These are phyloP conservation scores for Phytopythium helicoides DNA, from an alignment of 352 stramenopile genomes.

Conservation along the genomic window DNA sequence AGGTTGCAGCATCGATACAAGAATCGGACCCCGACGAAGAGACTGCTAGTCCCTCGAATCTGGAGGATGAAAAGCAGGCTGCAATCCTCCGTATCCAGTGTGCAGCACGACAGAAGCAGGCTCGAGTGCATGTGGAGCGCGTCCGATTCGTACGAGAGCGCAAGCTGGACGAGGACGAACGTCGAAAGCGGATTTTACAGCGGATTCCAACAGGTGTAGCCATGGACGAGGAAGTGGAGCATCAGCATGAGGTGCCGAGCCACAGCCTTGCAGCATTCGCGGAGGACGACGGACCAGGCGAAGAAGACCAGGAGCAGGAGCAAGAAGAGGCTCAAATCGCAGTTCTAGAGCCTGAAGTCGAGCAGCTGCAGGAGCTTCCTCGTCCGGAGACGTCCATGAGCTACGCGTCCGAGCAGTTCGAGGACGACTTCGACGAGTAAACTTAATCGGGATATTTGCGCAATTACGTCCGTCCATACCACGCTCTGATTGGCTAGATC, in stretches of 20 bases:
- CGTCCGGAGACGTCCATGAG: conserved; percentile 57
- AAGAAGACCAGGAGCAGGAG: conserved; percentile 1
- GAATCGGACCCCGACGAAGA: too few species aligned
- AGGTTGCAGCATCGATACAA: background rate
- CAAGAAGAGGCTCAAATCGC: background rate
- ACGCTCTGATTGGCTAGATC: too few species aligned
- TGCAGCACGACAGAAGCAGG: conserved; percentile 43
- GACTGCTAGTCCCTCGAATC: background rate
- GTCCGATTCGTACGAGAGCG: conserved; percentile 20
- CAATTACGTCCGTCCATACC: too few species aligned
- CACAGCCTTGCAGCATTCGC: background rate
- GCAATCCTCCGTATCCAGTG: conserved; percentile 55
- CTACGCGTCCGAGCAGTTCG: conserved; percentile 61
- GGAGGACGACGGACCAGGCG: conserved; percentile 3
- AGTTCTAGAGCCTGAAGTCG: background rate
- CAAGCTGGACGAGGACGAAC: conserved; percentile 6
- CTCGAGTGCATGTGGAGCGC: conserved; percentile 30
- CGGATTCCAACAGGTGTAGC: conserved; percentile 28
- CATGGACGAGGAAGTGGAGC: conserved; percentile 4
- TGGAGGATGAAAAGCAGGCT: conserved; percentile 13
- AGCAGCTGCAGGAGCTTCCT: background rate
- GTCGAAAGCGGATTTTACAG: conserved; percentile 3
- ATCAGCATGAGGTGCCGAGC: conserved; percentile 1
- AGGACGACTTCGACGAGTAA: conserved; percentile 41
- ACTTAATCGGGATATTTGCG: background rate